These are phyloP conservation scores for Aspergillus ellipticus DNA, from an alignment of 495 filamentous ascomycete species.

Conservation along the genomic window DNA sequence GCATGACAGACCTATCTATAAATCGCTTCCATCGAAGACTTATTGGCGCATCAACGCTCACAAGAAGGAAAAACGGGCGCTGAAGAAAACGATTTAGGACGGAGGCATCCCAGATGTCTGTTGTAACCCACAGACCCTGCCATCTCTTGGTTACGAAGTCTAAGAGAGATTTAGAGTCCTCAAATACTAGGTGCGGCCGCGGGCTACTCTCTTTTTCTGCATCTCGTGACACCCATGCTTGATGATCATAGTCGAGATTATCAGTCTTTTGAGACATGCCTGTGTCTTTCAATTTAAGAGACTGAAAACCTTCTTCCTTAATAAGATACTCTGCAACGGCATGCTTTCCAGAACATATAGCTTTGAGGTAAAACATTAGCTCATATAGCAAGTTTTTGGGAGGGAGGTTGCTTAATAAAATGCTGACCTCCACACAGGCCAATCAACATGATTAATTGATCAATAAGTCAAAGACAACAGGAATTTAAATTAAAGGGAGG, in stretches of 20 bases:
- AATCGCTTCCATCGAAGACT: constrained; percentile 77
- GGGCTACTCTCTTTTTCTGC: constrained; percentile 18
- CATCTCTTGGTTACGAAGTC: constrained; percentile 83
- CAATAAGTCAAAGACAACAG: no score
- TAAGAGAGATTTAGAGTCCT: constrained; percentile 58
- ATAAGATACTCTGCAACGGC: constrained; percentile 81
- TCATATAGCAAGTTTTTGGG: constrained; percentile 3
- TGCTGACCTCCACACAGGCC: constrained; percentile 83
- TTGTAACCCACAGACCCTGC: constrained; percentile 78
- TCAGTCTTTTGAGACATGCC: constrained; percentile 16
- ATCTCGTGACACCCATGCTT: constrained; percentile 28
- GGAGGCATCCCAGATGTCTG: constrained; percentile 65
- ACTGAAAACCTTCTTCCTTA: constrained; percentile 67
- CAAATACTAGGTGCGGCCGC: constrained; percentile 45
- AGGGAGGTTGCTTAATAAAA: constrained; percentile 8
- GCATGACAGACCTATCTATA: constrained; percentile 42
- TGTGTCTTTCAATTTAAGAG: constrained; percentile 30
- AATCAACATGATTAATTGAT: no score
- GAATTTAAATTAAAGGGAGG: no score
- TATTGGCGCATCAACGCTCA: constrained; percentile 88
- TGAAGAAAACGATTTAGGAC: constrained; percentile 68
- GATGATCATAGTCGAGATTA: constrained; percentile 29
- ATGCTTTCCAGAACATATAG: constrained; percentile 85
- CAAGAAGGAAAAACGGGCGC: constrained; percentile 87
- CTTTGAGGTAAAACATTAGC: constrained; percentile 40